Base-by-base conservation (phyloP, 169 alveolate genomes). In the Prorocentrum cordatum region DNA sequence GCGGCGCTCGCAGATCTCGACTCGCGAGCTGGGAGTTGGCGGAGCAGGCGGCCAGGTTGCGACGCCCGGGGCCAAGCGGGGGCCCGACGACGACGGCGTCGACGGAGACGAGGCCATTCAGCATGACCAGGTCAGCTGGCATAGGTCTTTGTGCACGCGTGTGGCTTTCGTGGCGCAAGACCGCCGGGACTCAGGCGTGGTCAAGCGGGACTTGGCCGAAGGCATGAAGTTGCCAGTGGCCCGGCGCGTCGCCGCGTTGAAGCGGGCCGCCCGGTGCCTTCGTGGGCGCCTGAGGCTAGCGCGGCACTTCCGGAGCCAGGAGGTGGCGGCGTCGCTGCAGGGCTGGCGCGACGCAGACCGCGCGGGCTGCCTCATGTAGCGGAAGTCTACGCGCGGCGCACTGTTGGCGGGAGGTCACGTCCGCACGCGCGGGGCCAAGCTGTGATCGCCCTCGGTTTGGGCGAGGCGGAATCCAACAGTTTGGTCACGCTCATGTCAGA, bases 391-490 rank as follows among this genome's bases (percentile, higher is more conserved):
- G 3, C 71, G 85, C 3, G 7, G 22, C 0, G 85, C 24, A 14
- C 31, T 73, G 71, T 3, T 9, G 42, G 35, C 38, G 39, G 85
- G 85, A 36, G 54, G 18, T 24, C 10, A 16, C 3, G 14, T 10
- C 26, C 14, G 47, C 16, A 27, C 20, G 26, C 14, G 38, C 12
- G 32, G 24, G 85, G 85, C 42, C 85, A 73, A 29, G 68, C 85
- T 0, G 85, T 50, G 36, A 35, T 73, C 1, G 85, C 85, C 3
- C 6, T 73, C 31, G 47, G 71, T 2, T 5, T 59, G 0, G 85
- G 72, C 16, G 85, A 73, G 50, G 85, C 85, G 10, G 85, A 54
- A 29, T 73, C 47, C 36, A 50, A 50, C 29, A 58, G 72, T 33
- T 35, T 73, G 5, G 32, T 73, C 12, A 1, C 67, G 3, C 6